phyloP scores from a whole-genome alignment of 148 eudicot genomes.

The Persicaria maculosa region DNA sequence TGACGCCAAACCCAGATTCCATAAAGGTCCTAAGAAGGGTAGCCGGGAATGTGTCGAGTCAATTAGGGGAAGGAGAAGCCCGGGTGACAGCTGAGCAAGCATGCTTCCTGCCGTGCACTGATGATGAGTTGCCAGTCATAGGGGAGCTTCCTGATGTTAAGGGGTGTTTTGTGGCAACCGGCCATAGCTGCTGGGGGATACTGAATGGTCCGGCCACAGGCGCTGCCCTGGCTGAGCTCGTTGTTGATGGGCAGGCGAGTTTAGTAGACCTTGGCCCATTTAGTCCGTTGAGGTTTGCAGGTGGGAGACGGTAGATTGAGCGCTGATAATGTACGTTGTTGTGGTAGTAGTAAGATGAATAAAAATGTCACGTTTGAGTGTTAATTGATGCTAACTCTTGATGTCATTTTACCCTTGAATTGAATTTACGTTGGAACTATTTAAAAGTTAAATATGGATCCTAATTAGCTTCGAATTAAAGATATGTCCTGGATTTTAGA shows the following conservation, averaged over 20 bases:
- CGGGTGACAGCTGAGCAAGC: slow-evolving; percentile 82
- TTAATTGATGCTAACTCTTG: no score
- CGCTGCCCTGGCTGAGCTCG: slow-evolving; percentile 77
- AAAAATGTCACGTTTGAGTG: no score
- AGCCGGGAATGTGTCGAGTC: slow-evolving; percentile 61
- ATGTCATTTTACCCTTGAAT: no score
- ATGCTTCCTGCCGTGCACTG: slow-evolving; percentile 76
- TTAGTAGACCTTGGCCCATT: slow-evolving; percentile 57
- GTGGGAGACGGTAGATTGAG: neutral
- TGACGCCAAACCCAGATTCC: slow-evolving; percentile 56
- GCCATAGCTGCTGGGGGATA: slow-evolving; percentile 91
- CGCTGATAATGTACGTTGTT: no score
- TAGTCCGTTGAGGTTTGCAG: slow-evolving; percentile 50
- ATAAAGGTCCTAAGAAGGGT: slow-evolving; percentile 59
- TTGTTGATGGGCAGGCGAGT: slow-evolving; percentile 53
- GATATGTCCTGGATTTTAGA: no score
- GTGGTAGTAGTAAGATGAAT: no score
- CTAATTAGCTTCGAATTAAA: no score
- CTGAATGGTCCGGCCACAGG: slow-evolving; percentile 90
- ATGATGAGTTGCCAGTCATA: slow-evolving; percentile 59
- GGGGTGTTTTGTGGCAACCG: slow-evolving; percentile 81
- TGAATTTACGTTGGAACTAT: no score
- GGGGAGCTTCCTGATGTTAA: slow-evolving; percentile 66
- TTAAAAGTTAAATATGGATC: no score
- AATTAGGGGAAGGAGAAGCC: slow-evolving; percentile 54